These are phyloP conservation scores for Pythium dissotocum DNA, from an alignment of 352 stramenopile genomes.

Conservation along the genomic window DNA sequence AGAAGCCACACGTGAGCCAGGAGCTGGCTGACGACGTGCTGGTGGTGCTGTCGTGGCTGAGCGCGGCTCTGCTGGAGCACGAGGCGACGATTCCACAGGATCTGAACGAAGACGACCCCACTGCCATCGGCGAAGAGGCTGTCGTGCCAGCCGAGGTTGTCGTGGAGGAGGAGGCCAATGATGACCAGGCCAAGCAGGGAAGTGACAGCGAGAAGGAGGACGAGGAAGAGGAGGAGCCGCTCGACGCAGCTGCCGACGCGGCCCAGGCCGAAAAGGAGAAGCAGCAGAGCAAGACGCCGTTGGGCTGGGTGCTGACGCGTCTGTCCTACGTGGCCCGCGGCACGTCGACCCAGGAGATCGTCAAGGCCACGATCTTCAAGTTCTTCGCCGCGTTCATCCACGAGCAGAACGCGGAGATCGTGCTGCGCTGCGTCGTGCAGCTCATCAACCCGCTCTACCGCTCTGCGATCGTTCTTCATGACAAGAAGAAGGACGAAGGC, in stretches of 20 bases:
- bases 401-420: constrained; percentile 47
- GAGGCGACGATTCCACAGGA: constrained; percentile 61
- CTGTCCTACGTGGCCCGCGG: constrained; percentile 78
- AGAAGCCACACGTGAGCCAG: constrained; percentile 46
- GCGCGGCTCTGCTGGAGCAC: constrained; percentile 53
- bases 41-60: constrained; percentile 58
- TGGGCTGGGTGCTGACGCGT: constrained; percentile 84
- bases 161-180: constrained; percentile 20
- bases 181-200: constrained; percentile 14
- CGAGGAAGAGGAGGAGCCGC: constrained; percentile 30
- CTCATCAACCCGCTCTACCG: constrained; percentile 87
- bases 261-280: constrained; percentile 48
- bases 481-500: constrained; percentile 43
- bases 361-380: constrained; percentile 82
- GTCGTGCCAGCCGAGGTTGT: constrained; percentile 16
- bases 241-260: constrained; percentile 22
- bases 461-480: constrained; percentile 46
- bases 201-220: constrained; percentile 29
- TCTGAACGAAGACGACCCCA: constrained; percentile 32
- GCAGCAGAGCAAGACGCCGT: constrained; percentile 59
- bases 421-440: constrained; percentile 67
- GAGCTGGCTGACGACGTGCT: constrained; percentile 65
- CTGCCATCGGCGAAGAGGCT: constrained; percentile 20
- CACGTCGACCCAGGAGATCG: constrained; percentile 38
- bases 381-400: constrained; percentile 83